Conservation (phyloP, 805 yeast genomes). For the Barnettozyma populi region DNA sequence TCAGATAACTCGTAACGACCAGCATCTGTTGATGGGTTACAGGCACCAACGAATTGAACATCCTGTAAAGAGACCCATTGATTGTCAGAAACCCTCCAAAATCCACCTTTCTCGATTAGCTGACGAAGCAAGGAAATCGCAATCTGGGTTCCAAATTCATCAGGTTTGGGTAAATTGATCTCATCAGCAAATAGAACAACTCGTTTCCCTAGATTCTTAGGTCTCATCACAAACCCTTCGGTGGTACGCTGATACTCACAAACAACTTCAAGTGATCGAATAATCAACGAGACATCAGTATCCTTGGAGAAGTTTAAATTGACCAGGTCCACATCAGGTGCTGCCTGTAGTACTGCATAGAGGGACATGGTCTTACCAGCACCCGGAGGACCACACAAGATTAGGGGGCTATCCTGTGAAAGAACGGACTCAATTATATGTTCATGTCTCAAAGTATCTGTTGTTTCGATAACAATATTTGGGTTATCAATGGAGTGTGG, state of each 20-base stretch:
- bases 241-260: conserved; percentile 54
- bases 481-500: conserved; percentile 45
- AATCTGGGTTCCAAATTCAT: conserved; percentile 66
- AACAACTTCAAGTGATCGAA: conserved; percentile 64
- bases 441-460: conserved; percentile 71
- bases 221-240: conserved; percentile 50
- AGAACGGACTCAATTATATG: conserved; percentile 50
- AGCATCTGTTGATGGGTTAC: conserved; percentile 81
- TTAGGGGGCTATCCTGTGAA: conserved; percentile 49
- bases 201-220: conserved; percentile 59
- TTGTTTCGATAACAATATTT: conserved; percentile 67
- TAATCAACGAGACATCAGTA: conserved; percentile 54
- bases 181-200: conserved; percentile 89
- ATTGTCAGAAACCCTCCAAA: conserved; percentile 57
- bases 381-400: conserved; percentile 95
- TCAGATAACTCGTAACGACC: conserved; percentile 58
- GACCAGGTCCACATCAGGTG: conserved; percentile 52
- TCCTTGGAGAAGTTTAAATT: conserved; percentile 82
- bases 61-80: conserved; percentile 63
- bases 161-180: conserved; percentile 72
- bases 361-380: conserved; percentile 95
- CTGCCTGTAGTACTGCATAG: conserved; percentile 55
- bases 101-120: conserved; percentile 66
- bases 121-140: conserved; percentile 72
- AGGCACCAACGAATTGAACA: conserved; percentile 89